These are phyloP conservation scores for Amaranthus hypochondriacus DNA, from an alignment of 148 eudicot species.

Conservation along the genomic window DNA sequence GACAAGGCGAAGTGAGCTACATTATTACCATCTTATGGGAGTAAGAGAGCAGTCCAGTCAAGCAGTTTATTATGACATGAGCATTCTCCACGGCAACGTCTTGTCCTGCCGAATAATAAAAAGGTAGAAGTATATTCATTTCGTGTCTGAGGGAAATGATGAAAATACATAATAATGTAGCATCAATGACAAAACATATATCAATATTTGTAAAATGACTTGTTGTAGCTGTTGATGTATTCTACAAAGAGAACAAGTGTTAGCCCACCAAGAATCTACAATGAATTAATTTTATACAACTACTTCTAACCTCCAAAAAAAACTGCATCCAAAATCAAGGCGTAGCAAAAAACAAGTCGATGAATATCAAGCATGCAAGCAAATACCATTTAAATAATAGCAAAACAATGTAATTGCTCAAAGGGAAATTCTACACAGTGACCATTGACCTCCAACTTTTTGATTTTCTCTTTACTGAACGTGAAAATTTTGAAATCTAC, in stretches of 20 bases:
- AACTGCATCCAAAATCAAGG: not conserved
- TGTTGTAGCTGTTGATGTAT: not conserved
- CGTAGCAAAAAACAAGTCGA: not conserved
- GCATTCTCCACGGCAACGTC: constrained; percentile 62
- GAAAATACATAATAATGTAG: not conserved
- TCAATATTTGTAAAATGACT: not conserved
- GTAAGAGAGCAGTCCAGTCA: constrained; percentile 57
- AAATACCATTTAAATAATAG: no score
- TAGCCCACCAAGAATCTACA: not conserved
- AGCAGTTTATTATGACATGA: constrained; percentile 40
- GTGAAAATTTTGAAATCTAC: no score
- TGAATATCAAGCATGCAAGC: not conserved
- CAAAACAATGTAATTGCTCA: no score
- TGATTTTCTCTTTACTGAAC: no score
- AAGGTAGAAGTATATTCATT: constrained; percentile 2
- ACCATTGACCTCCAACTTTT: no score
- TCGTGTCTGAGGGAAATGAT: not conserved
- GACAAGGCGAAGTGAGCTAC: constrained; percentile 1
- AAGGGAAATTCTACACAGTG: no score
- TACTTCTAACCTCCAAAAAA: not conserved
- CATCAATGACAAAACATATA: not conserved
- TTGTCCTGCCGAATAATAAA: constrained; percentile 49
- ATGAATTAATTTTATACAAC: not conserved
- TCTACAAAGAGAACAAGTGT: not conserved
- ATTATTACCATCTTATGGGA: constrained; percentile 75